phyloP scores from a whole-genome alignment of 2,329 filamentous ascomycete species.

The Aureobasidium sp. region DNA sequence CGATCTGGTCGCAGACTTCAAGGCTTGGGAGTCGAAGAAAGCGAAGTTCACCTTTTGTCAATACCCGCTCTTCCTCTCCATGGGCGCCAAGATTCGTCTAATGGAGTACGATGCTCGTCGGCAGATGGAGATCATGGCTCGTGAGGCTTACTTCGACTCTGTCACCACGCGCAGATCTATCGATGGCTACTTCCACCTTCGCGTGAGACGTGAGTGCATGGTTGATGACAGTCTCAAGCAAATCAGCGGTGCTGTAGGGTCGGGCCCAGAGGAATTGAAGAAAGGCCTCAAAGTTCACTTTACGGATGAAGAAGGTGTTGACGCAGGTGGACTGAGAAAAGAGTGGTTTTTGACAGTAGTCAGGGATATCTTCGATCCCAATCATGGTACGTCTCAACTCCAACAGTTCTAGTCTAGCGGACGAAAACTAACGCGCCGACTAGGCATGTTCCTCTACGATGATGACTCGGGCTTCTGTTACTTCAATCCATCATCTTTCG shows the following conservation, averaged over 20 bases:
- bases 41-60: slow-evolving; percentile 82
- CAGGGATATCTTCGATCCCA: slow-evolving; percentile 82
- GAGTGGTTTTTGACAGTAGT: slow-evolving; percentile 91
- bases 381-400: slow-evolving; percentile 62
- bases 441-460: slow-evolving; percentile 90
- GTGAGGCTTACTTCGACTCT: slow-evolving; percentile 85
- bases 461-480: slow-evolving; percentile 88
- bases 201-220: slow-evolving; percentile 74
- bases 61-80: slow-evolving; percentile 84
- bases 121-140: slow-evolving; percentile 82
- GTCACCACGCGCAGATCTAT: slow-evolving; percentile 68
- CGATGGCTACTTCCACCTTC: slow-evolving; percentile 64
- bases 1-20: slow-evolving; percentile 81
- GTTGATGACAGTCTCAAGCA: slow-evolving; percentile 81
- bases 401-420: not conserved
- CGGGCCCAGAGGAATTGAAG: slow-evolving; percentile 77
- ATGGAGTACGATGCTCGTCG: slow-evolving; percentile 80
- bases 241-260: slow-evolving; percentile 78
- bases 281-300: slow-evolving; percentile 84
- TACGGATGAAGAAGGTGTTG: slow-evolving; percentile 80
- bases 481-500: slow-evolving; percentile 85
- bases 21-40: slow-evolving; percentile 71
- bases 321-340: slow-evolving; percentile 82
- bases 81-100: slow-evolving; percentile 87
- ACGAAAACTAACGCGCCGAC: not conserved